These are phyloP conservation scores for Mortierella sp. DNA, from an alignment of 371 early-diverging fungal genomes.

Conservation along the genomic window DNA sequence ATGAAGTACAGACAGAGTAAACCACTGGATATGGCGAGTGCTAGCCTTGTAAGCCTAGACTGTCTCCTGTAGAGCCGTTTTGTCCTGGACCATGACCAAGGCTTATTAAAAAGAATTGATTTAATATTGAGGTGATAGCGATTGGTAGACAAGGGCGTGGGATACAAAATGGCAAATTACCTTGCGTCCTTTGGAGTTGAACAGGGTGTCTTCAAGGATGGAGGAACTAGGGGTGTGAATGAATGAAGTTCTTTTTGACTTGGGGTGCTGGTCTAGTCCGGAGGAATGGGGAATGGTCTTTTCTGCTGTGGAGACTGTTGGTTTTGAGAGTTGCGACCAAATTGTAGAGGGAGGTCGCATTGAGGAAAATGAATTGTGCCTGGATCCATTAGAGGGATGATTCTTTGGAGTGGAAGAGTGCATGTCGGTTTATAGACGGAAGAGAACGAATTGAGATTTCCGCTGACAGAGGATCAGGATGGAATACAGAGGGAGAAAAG, in stretches of 20 bases:
- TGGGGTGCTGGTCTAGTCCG: constrained; percentile 6
- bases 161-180: constrained; percentile 1
- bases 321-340: constrained; percentile 26
- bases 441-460: not conserved
- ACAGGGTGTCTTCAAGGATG: constrained; percentile 19
- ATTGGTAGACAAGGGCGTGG: no score
- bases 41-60: constrained; percentile 13
- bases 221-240: constrained; percentile 4
- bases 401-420: not conserved
- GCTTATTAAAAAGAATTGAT: constrained; percentile 1
- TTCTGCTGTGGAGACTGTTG: not conserved
- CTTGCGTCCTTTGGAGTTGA: constrained; percentile 26
- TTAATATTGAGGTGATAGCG: no score
- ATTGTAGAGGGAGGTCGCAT: constrained; percentile 23
- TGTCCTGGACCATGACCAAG: constrained; percentile 39
- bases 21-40: constrained; percentile 15
- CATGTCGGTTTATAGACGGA: not conserved
- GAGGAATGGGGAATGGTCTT: constrained; percentile 7
- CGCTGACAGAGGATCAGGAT: not conserved
- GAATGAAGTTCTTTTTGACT: constrained; percentile 9
- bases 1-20: constrained; percentile 21
- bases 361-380: not conserved
- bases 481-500: constrained; percentile 3
- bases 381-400: not conserved
- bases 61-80: constrained; percentile 17